Conservation (phyloP, 192 early-diverging fungal species). For the Coemansia brasiliensis region DNA sequence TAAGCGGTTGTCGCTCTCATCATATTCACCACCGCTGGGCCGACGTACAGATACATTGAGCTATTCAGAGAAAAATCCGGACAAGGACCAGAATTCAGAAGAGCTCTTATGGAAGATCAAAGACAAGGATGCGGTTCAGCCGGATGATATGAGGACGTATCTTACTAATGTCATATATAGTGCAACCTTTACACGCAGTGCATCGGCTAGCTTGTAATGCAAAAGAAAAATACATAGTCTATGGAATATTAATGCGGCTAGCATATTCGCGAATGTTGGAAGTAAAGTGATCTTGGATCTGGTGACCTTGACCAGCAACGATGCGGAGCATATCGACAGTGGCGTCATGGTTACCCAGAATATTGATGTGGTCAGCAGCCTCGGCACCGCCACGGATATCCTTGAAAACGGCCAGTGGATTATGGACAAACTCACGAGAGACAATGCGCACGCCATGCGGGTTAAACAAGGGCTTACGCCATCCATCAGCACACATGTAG, state of each 20-base stretch:
- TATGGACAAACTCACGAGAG: constrained; percentile 70
- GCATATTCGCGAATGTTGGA: constrained; percentile 54
- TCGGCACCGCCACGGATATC: constrained; percentile 73
- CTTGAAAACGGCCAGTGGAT: constrained; percentile 56
- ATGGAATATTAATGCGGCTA: constrained; percentile 31
- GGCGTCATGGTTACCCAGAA: constrained; percentile 77
- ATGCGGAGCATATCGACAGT: constrained; percentile 61
- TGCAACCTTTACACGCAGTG: constrained; percentile 14
- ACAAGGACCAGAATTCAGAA: constrained; percentile 4
- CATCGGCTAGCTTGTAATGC: constrained; percentile 31
- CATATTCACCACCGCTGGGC: constrained; percentile 10
- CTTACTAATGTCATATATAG: constrained; percentile 37
- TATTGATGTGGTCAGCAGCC: constrained; percentile 85
- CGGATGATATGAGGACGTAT: constrained; percentile 39
- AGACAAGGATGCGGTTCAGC: constrained; percentile 37
- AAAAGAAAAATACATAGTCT: neutral
- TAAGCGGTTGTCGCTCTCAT: constrained; percentile 17
- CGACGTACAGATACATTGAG: constrained; percentile 10
- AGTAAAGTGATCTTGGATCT: constrained; percentile 36
- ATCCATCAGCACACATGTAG: constrained; percentile 85
- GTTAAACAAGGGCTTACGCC: constrained; percentile 81
- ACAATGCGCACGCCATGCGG: constrained; percentile 70
- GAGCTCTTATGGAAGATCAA: constrained; percentile 49
- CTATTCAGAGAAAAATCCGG: constrained; percentile 18
- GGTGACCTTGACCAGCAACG: constrained; percentile 52